Percentiles rank a stretch among this genome's conserved stretches.
Evolutionary conservation across 2,329 filamentous ascomycete species (phyloP).

Genomic region (Dichotomopilus funicola): DNA sequence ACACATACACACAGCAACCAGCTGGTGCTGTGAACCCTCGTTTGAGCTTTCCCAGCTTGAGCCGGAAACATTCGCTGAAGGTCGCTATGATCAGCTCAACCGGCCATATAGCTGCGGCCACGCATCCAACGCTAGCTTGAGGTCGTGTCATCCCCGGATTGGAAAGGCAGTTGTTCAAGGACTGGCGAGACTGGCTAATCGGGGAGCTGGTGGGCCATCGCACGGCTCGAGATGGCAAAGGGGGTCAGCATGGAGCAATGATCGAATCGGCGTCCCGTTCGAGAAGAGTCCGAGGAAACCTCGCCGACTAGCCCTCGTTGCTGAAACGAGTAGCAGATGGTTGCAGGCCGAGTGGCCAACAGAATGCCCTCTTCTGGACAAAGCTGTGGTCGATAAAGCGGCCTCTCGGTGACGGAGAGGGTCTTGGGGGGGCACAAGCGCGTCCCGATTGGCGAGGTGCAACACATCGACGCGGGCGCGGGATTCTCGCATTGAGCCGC

Average conservation of each 20-base stretch:
- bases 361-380: constrained; percentile 12
- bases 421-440: constrained; percentile 9
- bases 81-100: too few species aligned
- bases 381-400: constrained; percentile 9
- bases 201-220: too few species aligned
- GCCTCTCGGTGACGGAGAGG: constrained; percentile 11
- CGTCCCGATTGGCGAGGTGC: constrained; percentile 19
- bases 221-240: too few species aligned
- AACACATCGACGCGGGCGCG: constrained; percentile 18
- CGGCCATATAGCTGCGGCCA: too few species aligned
- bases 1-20: too few species aligned
- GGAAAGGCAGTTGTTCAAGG: too few species aligned
- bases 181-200: too few species aligned
- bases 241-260: background rate
- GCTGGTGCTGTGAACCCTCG: too few species aligned
- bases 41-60: too few species aligned
- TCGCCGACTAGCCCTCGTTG: background rate
- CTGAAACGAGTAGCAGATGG: background rate
- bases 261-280: background rate
- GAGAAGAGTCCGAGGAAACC: background rate
- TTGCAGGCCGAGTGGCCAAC: constrained; percentile 9
- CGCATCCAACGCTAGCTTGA: too few species aligned
- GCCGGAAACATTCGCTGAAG: too few species aligned
- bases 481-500: constrained; percentile 15
- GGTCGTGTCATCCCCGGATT: too few species aligned